These are phyloP conservation scores for Starmerella lactis-condensi DNA, from an alignment of 805 yeast genomes.

Conservation along the genomic window DNA sequence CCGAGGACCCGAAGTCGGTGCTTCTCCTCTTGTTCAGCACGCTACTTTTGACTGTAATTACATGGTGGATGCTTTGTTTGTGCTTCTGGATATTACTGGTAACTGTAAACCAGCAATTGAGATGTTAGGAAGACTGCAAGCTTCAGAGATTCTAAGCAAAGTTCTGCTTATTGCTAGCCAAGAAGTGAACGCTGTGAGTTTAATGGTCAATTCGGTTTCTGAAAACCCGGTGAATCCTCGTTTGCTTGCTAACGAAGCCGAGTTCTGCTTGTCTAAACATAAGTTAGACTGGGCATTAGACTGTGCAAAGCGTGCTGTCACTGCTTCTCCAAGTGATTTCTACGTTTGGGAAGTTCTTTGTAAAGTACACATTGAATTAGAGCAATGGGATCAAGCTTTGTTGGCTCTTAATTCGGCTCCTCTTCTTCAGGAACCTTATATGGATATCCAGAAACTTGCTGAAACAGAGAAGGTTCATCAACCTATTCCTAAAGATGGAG, in stretches of 20 bases:
- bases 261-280: constrained; percentile 38
- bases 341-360: constrained; percentile 52
- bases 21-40: constrained; percentile 46
- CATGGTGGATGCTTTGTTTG: constrained; percentile 56
- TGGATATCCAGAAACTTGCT: constrained; percentile 31
- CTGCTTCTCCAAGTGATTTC: constrained; percentile 59
- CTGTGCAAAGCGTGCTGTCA: constrained; percentile 42
- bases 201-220: constrained; percentile 27
- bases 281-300: constrained; percentile 38
- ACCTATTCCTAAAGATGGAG: constrained; percentile 39
- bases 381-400: constrained; percentile 42
- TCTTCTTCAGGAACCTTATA: constrained; percentile 33
- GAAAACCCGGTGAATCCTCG: constrained; percentile 37
- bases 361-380: constrained; percentile 37
- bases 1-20: constrained; percentile 51
- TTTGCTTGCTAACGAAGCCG: constrained; percentile 43
- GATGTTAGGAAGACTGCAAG: constrained; percentile 38
- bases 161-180: constrained; percentile 27
- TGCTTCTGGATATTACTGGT: constrained; percentile 46
- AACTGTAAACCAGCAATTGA: constrained; percentile 42
- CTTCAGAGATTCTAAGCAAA: constrained; percentile 29
- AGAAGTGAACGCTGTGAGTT: constrained; percentile 31
- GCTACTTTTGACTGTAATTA: constrained; percentile 49
- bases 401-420: constrained; percentile 59
- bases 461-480: constrained; percentile 28